phyloP scores from a whole-genome alignment of 768 basidiomycete genomes.

The Macrolepiota fuliginosa region DNA sequence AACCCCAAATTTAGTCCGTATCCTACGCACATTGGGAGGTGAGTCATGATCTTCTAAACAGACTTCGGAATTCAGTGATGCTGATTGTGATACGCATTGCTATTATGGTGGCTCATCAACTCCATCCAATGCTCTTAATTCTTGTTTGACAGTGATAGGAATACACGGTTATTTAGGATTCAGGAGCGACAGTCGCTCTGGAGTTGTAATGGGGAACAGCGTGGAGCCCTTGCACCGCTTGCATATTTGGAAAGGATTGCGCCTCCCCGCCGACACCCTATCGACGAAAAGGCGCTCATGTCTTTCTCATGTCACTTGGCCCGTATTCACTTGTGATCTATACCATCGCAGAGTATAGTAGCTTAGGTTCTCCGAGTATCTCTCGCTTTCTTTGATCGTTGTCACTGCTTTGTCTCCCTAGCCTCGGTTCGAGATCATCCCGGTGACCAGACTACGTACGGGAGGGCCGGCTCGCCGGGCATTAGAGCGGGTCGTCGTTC shows the following conservation, averaged over 20 bases:
- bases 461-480: neutral
- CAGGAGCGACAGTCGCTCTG: slow-evolving; percentile 9
- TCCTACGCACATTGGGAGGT: neutral
- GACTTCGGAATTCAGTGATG: neutral
- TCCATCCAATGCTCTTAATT: neutral
- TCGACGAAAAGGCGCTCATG: slow-evolving; percentile 72
- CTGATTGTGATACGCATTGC: slow-evolving; percentile 8
- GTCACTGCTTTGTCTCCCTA: neutral
- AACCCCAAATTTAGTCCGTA: slow-evolving; percentile 36
- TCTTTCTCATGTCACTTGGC: slow-evolving; percentile 37
- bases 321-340: slow-evolving; percentile 1
- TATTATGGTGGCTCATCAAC: neutral
- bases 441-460: neutral
- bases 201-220: slow-evolving; percentile 13
- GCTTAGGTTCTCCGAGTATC: neutral
- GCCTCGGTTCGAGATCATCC: neutral
- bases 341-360: neutral
- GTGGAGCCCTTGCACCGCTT: slow-evolving; percentile 51
- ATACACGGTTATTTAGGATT: slow-evolving; percentile 3
- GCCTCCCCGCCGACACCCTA: slow-evolving; percentile 61
- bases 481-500: neutral
- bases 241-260: slow-evolving; percentile 59
- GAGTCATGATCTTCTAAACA: neutral
- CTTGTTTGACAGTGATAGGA: slow-evolving; percentile 5
- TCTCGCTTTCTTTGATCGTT: neutral